Evolutionary conservation across 2,329 filamentous ascomycete species (phyloP), one percentile per base, ranked within the genome.

Genomic region (Ilyonectria destructans): DNA sequence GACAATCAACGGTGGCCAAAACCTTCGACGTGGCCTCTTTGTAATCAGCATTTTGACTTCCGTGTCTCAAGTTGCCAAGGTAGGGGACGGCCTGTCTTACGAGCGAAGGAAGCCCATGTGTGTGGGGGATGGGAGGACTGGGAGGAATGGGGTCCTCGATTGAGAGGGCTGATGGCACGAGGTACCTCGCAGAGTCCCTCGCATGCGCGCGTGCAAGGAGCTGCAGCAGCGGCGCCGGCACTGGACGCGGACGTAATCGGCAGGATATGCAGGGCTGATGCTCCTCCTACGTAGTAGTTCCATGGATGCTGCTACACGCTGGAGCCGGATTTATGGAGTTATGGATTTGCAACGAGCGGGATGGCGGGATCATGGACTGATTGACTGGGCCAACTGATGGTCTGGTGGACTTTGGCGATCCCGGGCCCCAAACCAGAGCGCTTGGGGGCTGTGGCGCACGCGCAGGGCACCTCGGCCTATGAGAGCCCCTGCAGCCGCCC

Each of bases 361-460:
- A 43, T 43, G 33, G 51, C 51, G 51, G 51, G 29, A 33, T 19
- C 29, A 37, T 54, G 51, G 51, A 51, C 51, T 54, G 51, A 54
- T 12, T 33, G 31, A 33, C 37, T 46, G 43, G 45, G 19, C 57
- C 45, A 52, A 58, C 56, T 64, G 62, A 59, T 58, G 55, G 35
- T 54, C 35, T 51, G 48, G 48, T 61, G 58, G 52, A 46, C 52
- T 61, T 61, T 40, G 58, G 29, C 46, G 52, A 66, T 66, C 62
- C 62, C 54, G 46, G 67, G 62, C 68, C 63, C 66, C 71, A 69
- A 56, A 59, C 49, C 40, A 43, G 21, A 48, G 57, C 48, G 62
- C 63, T 48, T 65, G 68, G 58, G 31, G 72, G 59, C 61, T 65
- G 61, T 73, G 69, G 70, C 61, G 69, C 65, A 68, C 35, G 19